These are phyloP conservation scores for Russula foetens DNA, from an alignment of 768 basidiomycete species.

Conservation along the genomic window DNA sequence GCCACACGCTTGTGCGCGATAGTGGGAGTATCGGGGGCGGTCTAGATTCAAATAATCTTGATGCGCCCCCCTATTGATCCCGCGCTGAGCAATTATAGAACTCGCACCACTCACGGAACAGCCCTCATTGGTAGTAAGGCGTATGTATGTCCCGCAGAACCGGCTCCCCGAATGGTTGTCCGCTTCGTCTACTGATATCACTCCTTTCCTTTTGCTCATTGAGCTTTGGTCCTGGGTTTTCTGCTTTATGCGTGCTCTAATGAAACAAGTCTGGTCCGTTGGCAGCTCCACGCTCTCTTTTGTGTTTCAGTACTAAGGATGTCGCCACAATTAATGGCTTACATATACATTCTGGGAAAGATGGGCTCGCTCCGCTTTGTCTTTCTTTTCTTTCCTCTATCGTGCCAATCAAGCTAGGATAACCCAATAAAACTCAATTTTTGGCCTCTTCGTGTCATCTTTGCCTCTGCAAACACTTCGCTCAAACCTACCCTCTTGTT, in stretches of 20 bases:
- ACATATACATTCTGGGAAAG: too few species aligned
- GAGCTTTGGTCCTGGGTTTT: background rate
- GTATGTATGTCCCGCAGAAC: too few species aligned
- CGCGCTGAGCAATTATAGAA: background rate
- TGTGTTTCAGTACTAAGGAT: background rate
- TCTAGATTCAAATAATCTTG: background rate
- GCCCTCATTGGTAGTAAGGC: background rate
- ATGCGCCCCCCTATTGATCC: too few species aligned
- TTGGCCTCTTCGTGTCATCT: too few species aligned
- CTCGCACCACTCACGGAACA: background rate
- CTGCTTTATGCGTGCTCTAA: background rate
- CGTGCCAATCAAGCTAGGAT: too few species aligned
- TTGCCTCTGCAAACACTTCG: too few species aligned
- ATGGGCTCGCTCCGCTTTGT: too few species aligned
- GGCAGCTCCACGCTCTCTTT: background rate
- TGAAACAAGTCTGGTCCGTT: background rate
- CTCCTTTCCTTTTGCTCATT: background rate
- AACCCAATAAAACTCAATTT: too few species aligned
- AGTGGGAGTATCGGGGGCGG: slow-evolving; percentile 32
- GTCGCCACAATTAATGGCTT: too few species aligned
- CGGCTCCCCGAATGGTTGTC: background rate
- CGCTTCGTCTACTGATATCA: background rate
- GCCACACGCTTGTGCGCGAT: slow-evolving; percentile 34
- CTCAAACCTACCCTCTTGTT: too few species aligned
- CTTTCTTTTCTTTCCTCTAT: too few species aligned